Evolutionary conservation across 1,284 basidiomycete genomes (phyloP).

Genomic region (Cutaneotrichosporon mucoides): DNA sequence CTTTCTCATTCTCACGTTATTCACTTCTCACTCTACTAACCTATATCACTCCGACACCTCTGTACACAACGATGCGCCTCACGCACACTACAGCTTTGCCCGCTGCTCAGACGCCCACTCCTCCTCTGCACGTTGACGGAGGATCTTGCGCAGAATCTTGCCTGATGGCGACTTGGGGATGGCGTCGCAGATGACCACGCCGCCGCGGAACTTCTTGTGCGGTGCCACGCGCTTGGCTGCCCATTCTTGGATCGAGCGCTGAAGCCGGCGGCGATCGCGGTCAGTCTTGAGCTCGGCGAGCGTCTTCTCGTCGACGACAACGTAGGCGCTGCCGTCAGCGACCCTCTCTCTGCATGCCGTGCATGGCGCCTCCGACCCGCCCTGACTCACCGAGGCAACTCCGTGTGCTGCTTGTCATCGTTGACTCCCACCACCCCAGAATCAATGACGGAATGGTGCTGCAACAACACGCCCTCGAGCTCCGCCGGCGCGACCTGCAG

Average conservation of each 20-base stretch:
- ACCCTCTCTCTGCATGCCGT: no score
- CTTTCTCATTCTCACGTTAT: no score
- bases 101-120: conserved; percentile 5
- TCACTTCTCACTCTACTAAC: no score
- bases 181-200: conserved; percentile 49
- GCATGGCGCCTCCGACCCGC: background rate
- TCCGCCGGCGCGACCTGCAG: conserved; percentile 74
- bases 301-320: conserved; percentile 25
- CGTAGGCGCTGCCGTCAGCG: conserved; percentile 7
- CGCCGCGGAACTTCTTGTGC: conserved; percentile 53
- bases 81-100: background rate
- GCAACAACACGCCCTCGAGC: conserved; percentile 66
- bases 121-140: conserved; percentile 26
- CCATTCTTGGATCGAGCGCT: conserved; percentile 58
- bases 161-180: conserved; percentile 50
- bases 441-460: conserved; percentile 66
- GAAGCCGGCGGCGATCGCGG: conserved; percentile 44
- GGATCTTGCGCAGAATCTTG: conserved; percentile 41
- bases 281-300: background rate
- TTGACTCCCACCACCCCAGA: conserved; percentile 67
- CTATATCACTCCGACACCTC: no score
- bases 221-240: conserved; percentile 55
- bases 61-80: no score
- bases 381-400: conserved; percentile 31
- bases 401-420: conserved; percentile 59